Evolutionary conservation across 176 grass and related monocot species (phyloP), one percentile per base, ranked within the genome.

Genomic region (Leersia perrieri): DNA sequence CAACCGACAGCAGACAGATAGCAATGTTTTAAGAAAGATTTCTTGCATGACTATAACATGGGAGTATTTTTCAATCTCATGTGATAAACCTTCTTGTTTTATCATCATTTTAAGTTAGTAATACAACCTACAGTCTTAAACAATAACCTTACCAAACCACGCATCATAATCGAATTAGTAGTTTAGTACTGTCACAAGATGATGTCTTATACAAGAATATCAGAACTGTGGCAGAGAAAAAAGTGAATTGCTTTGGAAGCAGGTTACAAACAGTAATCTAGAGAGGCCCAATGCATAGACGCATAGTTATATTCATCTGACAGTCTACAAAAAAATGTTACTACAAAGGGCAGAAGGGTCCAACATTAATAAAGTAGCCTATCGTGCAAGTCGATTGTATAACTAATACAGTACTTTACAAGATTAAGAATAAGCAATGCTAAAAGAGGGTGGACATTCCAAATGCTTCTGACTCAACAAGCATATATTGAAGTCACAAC

Each of bases 401-500:
- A 31, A 6, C 9, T 5, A 42, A 11, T 38, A 14, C 31, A n/a
- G n/a, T n/a, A n/a, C 57, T 20, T 80, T 53, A 64, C 4, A 51
- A 18, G 9, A 63, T 51, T 64, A 18, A 61, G 9, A 5, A 10
- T 25, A 28, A 58, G 6, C 1, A 33, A 76, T 45, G 18, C 29
- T 41, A 65, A 36, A 33, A 62, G 49, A 22, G 6, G 39, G 18
- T 11, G 42, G 42, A n/a, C 20, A 53, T 65, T 30, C 20, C 33
- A 80, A 44, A 41, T 80, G 70, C 69, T 60, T 69, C 7, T 47
- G 62, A 75, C n/a, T 81, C 14, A 47, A 61, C 22, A 47, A 60
- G 76, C 45, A 86, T 55, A 74, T 58, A 20, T 60, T 42, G 41
- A 80, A 64, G 61, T 53, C 22, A 58, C 29, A 28, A 82, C 64